Evolutionary conservation across 2,329 filamentous ascomycete species (phyloP).

Genomic region (Aspergillus phoenicis): DNA sequence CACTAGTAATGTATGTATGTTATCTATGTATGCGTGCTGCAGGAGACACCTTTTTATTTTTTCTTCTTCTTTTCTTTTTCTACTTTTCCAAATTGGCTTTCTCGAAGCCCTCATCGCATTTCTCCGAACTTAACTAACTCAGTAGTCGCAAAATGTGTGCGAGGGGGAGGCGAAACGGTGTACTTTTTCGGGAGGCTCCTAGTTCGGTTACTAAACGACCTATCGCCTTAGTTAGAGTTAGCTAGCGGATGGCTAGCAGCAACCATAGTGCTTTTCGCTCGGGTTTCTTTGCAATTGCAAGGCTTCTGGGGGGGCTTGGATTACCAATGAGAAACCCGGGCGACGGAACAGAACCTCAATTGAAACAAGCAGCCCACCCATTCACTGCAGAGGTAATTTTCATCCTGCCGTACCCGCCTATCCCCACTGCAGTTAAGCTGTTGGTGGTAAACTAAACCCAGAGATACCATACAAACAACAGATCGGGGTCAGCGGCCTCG

Average conservation of each 20-base stretch:
- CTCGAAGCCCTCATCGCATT: neutral
- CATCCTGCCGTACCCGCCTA: slow-evolving; percentile 4
- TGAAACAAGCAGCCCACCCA: slow-evolving; percentile 8
- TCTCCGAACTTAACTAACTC: neutral
- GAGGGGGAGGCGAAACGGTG: slow-evolving; percentile 4
- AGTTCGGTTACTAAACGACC: slow-evolving; percentile 7
- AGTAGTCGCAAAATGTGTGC: neutral
- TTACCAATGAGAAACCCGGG: slow-evolving; percentile 9
- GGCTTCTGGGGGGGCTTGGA: neutral
- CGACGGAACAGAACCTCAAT: slow-evolving; percentile 1
- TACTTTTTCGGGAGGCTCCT: neutral
- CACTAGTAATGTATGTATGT: too few species aligned
- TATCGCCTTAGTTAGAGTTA: slow-evolving; percentile 11
- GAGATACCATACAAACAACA: slow-evolving; percentile 1
- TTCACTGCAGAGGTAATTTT: slow-evolving; percentile 17
- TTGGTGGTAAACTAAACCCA: neutral
- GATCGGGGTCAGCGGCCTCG: slow-evolving; percentile 5
- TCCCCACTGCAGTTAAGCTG: slow-evolving; percentile 15
- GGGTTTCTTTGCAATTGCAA: slow-evolving; percentile 5
- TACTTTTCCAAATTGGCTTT: too few species aligned
- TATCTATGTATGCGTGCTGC: too few species aligned
- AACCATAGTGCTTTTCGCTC: slow-evolving; percentile 5
- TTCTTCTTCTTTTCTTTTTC: neutral
- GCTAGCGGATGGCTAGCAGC: slow-evolving; percentile 14
- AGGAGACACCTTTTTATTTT: too few species aligned